Evolutionary conservation across 2,329 filamentous ascomycete genomes (phyloP).

Genomic region (Fusarium siculi): DNA sequence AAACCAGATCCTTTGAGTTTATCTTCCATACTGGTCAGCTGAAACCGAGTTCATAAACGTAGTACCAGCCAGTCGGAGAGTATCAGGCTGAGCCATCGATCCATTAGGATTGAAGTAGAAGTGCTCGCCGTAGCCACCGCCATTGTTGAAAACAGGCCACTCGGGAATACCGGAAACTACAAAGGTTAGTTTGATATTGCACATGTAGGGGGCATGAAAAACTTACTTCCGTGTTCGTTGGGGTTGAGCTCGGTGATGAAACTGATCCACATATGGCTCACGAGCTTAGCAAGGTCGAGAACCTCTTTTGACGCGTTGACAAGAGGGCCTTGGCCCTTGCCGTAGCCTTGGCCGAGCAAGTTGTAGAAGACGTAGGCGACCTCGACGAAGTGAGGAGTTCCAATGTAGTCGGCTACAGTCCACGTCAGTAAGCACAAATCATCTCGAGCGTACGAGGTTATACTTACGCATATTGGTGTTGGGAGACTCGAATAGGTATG

Average conservation of each 20-base stretch:
- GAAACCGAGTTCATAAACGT: slow-evolving; percentile 36
- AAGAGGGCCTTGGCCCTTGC: slow-evolving; percentile 47
- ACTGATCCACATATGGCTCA: slow-evolving; percentile 50
- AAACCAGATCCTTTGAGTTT: neutral
- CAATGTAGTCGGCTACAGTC: slow-evolving; percentile 24
- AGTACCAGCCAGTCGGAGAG: slow-evolving; percentile 33
- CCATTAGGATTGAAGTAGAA: slow-evolving; percentile 39
- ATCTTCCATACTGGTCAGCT: slow-evolving; percentile 30
- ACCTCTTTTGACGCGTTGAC: slow-evolving; percentile 52
- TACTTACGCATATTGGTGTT: slow-evolving; percentile 22
- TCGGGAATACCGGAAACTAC: slow-evolving; percentile 18
- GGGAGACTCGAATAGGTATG: slow-evolving; percentile 59
- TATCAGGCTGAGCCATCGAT: slow-evolving; percentile 28
- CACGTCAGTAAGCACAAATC: neutral
- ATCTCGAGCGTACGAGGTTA: fast-evolving
- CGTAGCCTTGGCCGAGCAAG: slow-evolving; percentile 52
- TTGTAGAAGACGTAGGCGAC: slow-evolving; percentile 62
- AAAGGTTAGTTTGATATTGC: neutral
- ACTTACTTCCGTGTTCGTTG: slow-evolving; percentile 47
- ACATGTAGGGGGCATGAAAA: fast-evolving
- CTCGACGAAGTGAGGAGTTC: slow-evolving; percentile 46
- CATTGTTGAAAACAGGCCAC: slow-evolving; percentile 32
- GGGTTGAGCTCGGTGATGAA: slow-evolving; percentile 53
- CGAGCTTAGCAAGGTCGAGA: slow-evolving; percentile 53
- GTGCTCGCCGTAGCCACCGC: slow-evolving; percentile 36